These are phyloP conservation scores for Leccinum pseudoinsigne DNA, from an alignment of 1,284 basidiomycete species.

Conservation along the genomic window DNA sequence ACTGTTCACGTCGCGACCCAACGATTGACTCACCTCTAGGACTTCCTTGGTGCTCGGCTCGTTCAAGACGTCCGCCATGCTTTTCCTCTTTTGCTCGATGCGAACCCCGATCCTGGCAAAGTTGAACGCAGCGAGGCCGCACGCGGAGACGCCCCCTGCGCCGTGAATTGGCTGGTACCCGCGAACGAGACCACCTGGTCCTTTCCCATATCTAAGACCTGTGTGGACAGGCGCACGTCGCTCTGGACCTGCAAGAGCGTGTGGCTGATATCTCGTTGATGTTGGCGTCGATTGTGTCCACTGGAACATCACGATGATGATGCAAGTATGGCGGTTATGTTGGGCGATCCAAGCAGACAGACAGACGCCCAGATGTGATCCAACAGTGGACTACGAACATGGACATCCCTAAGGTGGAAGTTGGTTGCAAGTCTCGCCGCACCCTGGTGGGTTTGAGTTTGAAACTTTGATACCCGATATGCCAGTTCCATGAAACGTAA, in stretches of 20 bases:
- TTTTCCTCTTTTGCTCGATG: slow-evolving; percentile 16
- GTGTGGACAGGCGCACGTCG: slow-evolving; percentile 10
- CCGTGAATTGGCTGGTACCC: slow-evolving; percentile 50
- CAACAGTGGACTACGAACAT: no score
- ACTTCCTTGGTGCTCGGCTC: slow-evolving; percentile 20
- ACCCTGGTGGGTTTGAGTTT: no score
- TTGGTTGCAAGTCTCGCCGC: background rate
- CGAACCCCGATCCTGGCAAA: slow-evolving; percentile 46
- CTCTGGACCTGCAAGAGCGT: background rate
- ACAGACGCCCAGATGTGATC: background rate
- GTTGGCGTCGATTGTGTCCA: background rate
- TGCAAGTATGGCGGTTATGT: background rate
- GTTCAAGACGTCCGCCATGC: slow-evolving; percentile 19
- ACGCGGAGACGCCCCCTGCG: slow-evolving; percentile 46
- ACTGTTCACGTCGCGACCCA: background rate
- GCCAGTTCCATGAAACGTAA: background rate
- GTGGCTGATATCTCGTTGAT: background rate
- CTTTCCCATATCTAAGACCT: slow-evolving; percentile 22
- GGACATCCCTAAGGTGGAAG: background rate
- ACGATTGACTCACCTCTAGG: slow-evolving; percentile 24
- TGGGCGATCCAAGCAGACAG: background rate
- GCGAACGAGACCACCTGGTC: slow-evolving; percentile 41
- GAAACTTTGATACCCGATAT: no score
- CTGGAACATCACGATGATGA: background rate
- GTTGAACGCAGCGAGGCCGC: slow-evolving; percentile 63